Conservation (phyloP, 345 rosid genomes). For the Gossypioides kirkii region DNA sequence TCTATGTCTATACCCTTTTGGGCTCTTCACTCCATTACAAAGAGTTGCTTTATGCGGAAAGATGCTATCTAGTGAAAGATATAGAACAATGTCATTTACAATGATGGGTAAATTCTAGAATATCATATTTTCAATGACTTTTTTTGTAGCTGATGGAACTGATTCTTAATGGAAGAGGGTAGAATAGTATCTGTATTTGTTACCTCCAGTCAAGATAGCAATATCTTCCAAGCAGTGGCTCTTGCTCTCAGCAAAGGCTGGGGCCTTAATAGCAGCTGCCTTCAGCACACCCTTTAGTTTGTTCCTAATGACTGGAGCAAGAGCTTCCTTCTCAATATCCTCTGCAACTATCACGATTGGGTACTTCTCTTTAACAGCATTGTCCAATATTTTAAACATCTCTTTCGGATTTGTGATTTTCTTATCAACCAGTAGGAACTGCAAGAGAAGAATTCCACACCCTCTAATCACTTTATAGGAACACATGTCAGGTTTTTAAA, state of each 20-base stretch:
- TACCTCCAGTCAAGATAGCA: slow-evolving; percentile 93
- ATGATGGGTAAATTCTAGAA: too few relatives aligned
- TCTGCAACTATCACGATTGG: slow-evolving; percentile 80
- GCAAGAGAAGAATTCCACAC: slow-evolving; percentile 33
- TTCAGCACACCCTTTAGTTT: slow-evolving; percentile 73
- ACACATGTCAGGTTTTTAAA: slow-evolving; percentile 14
- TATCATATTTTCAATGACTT: background rate
- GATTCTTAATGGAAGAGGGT: background rate
- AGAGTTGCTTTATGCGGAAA: background rate
- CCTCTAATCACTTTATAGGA: slow-evolving; percentile 28
- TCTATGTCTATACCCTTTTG: too few relatives aligned
- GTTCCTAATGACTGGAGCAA: slow-evolving; percentile 78
- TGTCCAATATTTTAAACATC: slow-evolving; percentile 77
- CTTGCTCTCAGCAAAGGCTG: slow-evolving; percentile 85
- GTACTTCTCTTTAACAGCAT: slow-evolving; percentile 77
- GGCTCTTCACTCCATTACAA: too few relatives aligned
- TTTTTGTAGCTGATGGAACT: background rate
- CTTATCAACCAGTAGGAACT: slow-evolving; percentile 86
- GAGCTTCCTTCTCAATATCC: slow-evolving; percentile 69
- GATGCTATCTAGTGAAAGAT: background rate
- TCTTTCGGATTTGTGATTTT: slow-evolving; percentile 75
- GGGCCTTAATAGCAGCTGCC: slow-evolving; percentile 87
- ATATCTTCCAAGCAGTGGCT: slow-evolving; percentile 88
- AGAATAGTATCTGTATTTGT: background rate
- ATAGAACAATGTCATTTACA: background rate